A percentile compares a stretch with the other conserved stretches of the same genome.
Conservation (phyloP, 331 rosid species). For the Quercus tomentella region DNA sequence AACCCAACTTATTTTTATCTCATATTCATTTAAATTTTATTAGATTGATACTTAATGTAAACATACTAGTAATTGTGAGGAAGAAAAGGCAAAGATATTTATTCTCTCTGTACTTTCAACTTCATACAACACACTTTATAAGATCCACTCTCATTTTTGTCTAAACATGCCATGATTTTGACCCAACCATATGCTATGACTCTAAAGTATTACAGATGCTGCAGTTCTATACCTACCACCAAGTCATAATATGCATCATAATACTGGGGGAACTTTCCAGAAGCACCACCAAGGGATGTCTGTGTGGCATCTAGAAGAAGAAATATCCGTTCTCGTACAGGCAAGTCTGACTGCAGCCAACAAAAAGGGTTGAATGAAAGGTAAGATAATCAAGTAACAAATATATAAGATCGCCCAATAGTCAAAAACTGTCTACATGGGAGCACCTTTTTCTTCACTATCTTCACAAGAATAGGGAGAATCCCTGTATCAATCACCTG, state of each 20-base stretch:
- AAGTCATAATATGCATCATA: constrained; percentile 84
- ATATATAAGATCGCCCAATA: neutral
- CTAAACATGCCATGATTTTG: neutral
- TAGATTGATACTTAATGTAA: neutral
- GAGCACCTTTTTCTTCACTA: constrained; percentile 94
- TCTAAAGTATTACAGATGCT: neutral
- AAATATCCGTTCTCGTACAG: constrained; percentile 84
- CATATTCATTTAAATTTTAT: neutral
- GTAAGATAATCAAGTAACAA: neutral
- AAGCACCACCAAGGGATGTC: constrained; percentile 95
- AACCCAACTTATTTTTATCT: neutral
- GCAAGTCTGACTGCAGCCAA: constrained; percentile 77
- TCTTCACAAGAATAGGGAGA: constrained; percentile 81
- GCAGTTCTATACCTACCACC: constrained; percentile 67
- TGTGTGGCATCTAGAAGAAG: constrained; percentile 97
- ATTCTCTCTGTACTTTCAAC: neutral
- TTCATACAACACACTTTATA: neutral
- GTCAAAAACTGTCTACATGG: neutral
- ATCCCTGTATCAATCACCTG: constrained; percentile 82
- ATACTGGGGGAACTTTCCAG: constrained; percentile 94
- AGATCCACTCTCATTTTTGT: neutral
- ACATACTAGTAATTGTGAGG: neutral
- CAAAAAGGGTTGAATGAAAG: constrained; percentile 6
- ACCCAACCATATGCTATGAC: neutral
- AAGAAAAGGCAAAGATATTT: neutral